A percentile compares a stretch with the other conserved stretches of the same genome.
These are phyloP conservation scores for Hypoxylon fragiforme DNA, from an alignment of 495 filamentous ascomycete species.

Conservation along the genomic window DNA sequence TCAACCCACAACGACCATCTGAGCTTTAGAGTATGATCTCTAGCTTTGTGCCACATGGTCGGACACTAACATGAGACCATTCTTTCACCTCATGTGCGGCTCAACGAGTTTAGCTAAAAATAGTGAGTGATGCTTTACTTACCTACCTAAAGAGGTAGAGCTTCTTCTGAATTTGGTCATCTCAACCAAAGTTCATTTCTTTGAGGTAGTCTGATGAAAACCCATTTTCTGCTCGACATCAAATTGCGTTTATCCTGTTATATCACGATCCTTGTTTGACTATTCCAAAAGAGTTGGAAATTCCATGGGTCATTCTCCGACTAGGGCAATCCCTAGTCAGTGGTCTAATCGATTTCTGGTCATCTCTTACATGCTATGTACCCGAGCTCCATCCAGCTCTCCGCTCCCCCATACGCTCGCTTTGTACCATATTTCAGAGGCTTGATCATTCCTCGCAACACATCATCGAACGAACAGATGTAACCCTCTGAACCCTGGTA, in stretches of 20 bases:
- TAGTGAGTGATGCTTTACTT: constrained; percentile 20
- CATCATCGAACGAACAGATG: constrained; percentile 51
- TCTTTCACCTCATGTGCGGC: constrained; percentile 21
- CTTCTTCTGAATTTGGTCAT: constrained; percentile 16
- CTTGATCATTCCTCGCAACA: constrained; percentile 39
- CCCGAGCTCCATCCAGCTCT: constrained; percentile 37
- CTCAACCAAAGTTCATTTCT: constrained; percentile 11
- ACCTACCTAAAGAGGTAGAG: no score
- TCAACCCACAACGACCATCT: constrained; percentile 2
- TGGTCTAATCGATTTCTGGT: constrained; percentile 38
- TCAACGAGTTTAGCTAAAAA: constrained; percentile 27
- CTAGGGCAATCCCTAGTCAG: constrained; percentile 36
- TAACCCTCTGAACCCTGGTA: constrained; percentile 46
- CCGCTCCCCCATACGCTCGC: constrained; percentile 38
- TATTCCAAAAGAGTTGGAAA: constrained; percentile 38
- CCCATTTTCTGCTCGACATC: constrained; percentile 28
- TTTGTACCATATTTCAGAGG: constrained; percentile 25
- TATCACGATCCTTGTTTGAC: constrained; percentile 36
- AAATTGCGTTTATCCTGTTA: constrained; percentile 41
- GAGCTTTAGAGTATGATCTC: constrained; percentile 12
- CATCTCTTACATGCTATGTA: constrained; percentile 36
- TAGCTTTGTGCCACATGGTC: constrained; percentile 24
- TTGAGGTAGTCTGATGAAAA: constrained; percentile 17
- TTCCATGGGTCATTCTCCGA: constrained; percentile 30
- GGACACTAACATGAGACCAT: constrained; percentile 15